These are phyloP conservation scores for Fusarium odoratissimum DNA, from an alignment of 2,329 filamentous ascomycete species.

Conservation along the genomic window DNA sequence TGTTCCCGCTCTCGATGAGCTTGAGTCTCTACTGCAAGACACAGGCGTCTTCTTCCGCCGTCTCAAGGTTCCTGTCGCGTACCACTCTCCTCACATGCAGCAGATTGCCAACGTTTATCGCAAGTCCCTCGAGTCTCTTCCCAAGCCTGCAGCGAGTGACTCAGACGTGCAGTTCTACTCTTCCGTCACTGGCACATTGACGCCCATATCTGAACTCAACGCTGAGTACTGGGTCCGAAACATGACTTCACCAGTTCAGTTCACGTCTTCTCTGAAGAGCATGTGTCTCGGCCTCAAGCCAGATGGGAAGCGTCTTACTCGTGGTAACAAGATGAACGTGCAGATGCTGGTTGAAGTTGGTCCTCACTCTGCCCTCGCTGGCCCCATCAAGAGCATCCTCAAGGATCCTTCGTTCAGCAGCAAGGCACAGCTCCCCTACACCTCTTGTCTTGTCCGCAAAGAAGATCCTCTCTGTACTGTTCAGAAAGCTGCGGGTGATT, in stretches of 20 bases:
- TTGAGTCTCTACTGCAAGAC: background rate
- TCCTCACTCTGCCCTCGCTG: background rate
- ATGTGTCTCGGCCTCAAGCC: background rate
- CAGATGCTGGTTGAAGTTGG: background rate
- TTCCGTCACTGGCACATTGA: background rate
- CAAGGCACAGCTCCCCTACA: background rate
- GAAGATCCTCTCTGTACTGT: background rate
- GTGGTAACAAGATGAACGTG: background rate
- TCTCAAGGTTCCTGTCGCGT: background rate
- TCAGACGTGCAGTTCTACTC: background rate
- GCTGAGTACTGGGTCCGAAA: constrained; percentile 1
- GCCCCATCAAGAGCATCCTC: background rate
- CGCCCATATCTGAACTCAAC: background rate
- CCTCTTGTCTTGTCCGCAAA: background rate
- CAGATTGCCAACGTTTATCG: background rate
- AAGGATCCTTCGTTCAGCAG: background rate
- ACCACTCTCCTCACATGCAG: constrained; percentile 3
- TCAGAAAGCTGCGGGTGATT: background rate
- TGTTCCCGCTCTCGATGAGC: background rate
- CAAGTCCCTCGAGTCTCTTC: background rate
- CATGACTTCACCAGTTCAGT: background rate
- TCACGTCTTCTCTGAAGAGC: background rate
- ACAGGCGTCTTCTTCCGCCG: background rate
- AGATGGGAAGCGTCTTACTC: background rate
- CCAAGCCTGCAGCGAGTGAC: background rate